Evolutionary conservation across 1,284 basidiomycete genomes (phyloP), one percentile per base, ranked within the genome.

Genomic region (Rhodotorula mucilaginosa): DNA sequence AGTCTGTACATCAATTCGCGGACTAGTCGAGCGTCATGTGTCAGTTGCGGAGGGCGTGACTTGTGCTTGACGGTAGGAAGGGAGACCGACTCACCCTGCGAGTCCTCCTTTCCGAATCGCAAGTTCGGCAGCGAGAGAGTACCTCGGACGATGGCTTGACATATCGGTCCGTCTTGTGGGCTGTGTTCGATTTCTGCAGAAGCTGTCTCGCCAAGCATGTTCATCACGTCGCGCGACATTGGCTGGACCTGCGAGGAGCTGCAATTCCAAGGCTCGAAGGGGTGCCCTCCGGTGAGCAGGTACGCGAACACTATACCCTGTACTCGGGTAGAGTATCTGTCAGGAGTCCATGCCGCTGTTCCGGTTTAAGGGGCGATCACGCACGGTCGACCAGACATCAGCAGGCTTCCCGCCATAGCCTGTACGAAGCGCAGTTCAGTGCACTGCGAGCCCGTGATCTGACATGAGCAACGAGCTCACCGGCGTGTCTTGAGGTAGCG

Each of bases 391-490:
- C 91, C 90, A 93, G 77, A 90, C 91, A 79, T 93, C 91, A 0
- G 90, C 86, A 44, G 88, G 88, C 87, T 91, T 89, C 21, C 90
- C 86, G 52, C 88, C 85, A 76, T 92, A 92, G 62, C 88, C 87
- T 64, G 52, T 16, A 7, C 8, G 23, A 1, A 10, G 49, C 29
- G 16, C 4, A 8, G 4, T 3, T 2, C 13, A 44, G 39, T 23
- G 21, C 58, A 18, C 13, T 48, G 26, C 6, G 16, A 4, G 26
- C 46, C 13, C 39, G 39, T 44, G 39, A 8, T 44, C 39, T 13
- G 39, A n/a, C 3, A 12, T 19, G 13, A 15, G 34, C 12, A n/a
- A 18, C 1, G 12, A 5, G 23, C 63, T 10, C 19, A 64, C 63
- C 63, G 23, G 59, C 63, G 68, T 89, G 84, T 75, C 89, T 84